Conservation (phyloP, 2,329 filamentous ascomycete genomes). For the Scortechinia acanthostroma region DNA sequence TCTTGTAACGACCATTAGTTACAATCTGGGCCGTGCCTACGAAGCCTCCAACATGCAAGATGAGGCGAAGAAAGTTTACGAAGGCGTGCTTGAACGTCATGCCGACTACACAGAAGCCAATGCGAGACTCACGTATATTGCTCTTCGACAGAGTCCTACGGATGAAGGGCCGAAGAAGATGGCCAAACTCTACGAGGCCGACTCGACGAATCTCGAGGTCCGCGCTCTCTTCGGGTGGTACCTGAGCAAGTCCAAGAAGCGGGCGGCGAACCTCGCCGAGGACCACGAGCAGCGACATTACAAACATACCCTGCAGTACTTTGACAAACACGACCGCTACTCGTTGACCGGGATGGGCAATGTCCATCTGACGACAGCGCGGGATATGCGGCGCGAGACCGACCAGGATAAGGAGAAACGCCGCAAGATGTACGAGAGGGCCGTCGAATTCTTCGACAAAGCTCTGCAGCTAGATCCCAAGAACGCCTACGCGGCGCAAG, state of each 20-base stretch:
- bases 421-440: constrained; percentile 77
- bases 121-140: constrained; percentile 62
- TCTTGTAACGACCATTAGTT: constrained; percentile 67
- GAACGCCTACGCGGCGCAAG: constrained; percentile 94
- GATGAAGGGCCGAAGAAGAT: constrained; percentile 61
- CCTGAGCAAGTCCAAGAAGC: constrained; percentile 61
- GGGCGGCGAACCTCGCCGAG: constrained; percentile 53
- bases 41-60: constrained; percentile 60
- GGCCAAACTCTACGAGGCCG: constrained; percentile 53
- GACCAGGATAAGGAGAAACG: constrained; percentile 88
- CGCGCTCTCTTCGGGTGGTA: constrained; percentile 69
- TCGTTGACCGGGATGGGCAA: constrained; percentile 72
- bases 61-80: constrained; percentile 63
- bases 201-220: constrained; percentile 63
- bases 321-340: constrained; percentile 70
- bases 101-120: constrained; percentile 65
- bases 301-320: constrained; percentile 65
- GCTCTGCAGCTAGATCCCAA: constrained; percentile 87
- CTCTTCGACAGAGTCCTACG: constrained; percentile 50
- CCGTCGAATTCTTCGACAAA: constrained; percentile 98
- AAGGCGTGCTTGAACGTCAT: constrained; percentile 59
- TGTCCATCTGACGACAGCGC: constrained; percentile 64
- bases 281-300: constrained; percentile 67
- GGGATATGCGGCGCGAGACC: constrained; percentile 87
- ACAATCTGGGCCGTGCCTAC: constrained; percentile 66